These are phyloP conservation scores for Carex parvula DNA, from an alignment of 176 grass and related monocot species.

Conservation along the genomic window DNA sequence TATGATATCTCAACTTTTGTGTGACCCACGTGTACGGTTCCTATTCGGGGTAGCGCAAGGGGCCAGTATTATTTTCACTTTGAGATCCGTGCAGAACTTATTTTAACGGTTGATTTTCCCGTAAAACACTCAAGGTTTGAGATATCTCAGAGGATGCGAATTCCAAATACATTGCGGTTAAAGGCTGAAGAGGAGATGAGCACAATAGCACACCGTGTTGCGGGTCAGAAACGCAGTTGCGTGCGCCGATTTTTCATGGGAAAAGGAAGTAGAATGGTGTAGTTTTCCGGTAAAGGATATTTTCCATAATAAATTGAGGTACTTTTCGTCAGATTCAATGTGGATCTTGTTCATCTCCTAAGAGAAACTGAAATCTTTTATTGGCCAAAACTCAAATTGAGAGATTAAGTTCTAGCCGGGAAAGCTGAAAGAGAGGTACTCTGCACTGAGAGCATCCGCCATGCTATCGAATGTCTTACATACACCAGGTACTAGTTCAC, in stretches of 20 bases:
- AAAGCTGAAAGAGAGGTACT: conserved; percentile 5
- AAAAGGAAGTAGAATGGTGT: neutral
- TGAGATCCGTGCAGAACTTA: too few species aligned
- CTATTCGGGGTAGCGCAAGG: too few species aligned
- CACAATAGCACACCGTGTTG: neutral
- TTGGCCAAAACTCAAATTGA: neutral
- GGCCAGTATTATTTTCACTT: too few species aligned
- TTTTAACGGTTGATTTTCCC: too few species aligned
- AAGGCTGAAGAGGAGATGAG: neutral
- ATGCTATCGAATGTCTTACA: neutral
- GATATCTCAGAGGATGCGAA: too few species aligned
- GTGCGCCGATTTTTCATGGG: neutral
- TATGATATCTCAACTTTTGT: too few species aligned
- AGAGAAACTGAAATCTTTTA: neutral
- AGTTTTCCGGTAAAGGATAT: neutral
- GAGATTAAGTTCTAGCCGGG: neutral
- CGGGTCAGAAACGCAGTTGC: neutral
- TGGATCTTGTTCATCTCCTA: neutral
- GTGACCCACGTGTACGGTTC: too few species aligned
- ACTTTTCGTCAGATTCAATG: neutral
- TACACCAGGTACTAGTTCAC: neutral
- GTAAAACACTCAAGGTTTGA: too few species aligned
- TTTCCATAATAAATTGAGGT: neutral
- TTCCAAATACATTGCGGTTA: too few species aligned
- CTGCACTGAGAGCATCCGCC: neutral